A percentile compares a stretch with the other conserved stretches of the same genome.
These are phyloP conservation scores for Candida smagusa DNA, from an alignment of 1,139 yeast species.

Conservation along the genomic window DNA sequence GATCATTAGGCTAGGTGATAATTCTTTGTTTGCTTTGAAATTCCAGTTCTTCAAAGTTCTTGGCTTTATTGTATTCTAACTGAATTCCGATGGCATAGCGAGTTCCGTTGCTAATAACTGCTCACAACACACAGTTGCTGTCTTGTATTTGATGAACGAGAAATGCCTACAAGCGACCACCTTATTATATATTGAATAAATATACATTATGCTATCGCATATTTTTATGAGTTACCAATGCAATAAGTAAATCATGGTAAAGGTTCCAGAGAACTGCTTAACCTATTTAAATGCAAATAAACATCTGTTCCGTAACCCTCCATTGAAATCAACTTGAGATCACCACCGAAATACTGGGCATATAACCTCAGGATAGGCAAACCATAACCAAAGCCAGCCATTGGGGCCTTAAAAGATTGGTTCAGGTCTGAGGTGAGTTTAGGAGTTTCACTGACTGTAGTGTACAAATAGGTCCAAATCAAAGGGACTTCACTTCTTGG, in stretches of 20 bases:
- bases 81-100: no score
- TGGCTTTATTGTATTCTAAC: no score
- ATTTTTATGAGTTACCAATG: background rate
- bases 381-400: conserved; percentile 95
- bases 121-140: no score
- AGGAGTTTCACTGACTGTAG: conserved; percentile 79
- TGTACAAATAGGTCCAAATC: conserved; percentile 89
- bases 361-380: conserved; percentile 82
- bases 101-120: no score
- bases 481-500: conserved; percentile 81
- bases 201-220: conserved; percentile 1
- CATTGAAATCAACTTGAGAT: conserved; percentile 80
- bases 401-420: conserved; percentile 76
- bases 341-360: conserved; percentile 91
- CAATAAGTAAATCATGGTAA: conserved; percentile 26
- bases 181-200: background rate
- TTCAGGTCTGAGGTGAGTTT: conserved; percentile 58
- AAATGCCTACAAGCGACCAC: background rate
- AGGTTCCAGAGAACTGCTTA: conserved; percentile 47
- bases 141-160: no score
- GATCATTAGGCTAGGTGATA: no score
- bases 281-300: conserved; percentile 71
- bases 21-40: no score
- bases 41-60: no score
- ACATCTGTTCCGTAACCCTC: conserved; percentile 96